Evolutionary conservation across 1,284 basidiomycete genomes (phyloP), one percentile per base, ranked within the genome.

Genomic region (Tremellales sp.): DNA sequence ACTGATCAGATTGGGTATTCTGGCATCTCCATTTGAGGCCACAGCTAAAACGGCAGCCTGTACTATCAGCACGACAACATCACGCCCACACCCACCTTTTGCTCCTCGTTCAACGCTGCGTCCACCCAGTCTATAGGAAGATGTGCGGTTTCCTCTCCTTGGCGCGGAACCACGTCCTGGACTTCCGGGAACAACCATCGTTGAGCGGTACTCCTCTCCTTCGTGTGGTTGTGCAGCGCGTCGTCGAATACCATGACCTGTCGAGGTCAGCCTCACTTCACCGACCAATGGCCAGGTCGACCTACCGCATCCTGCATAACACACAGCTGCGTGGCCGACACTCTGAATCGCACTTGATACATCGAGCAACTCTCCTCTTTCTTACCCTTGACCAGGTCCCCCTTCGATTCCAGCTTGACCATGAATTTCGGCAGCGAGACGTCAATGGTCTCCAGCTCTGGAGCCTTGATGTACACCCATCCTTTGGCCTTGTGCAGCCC

Each of bases 221-320:
- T 13, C 19, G 29, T 31, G 26, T 14, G 33, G 26, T 40, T 24
- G 12, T 43, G n/a, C 24, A 53, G 18, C 18, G 33, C 39, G 3
- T 25, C 4, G 24, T 21, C 16, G 8, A 48, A 29, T 9, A 31
- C 28, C 12, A 39, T 37, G 10, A 49, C 50, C 50, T 52, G 35
- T 14, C 14, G n/a, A 14, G 14, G 32, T 18, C 18, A 38, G 36
- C 34, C 38, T 21, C 14, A 10, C 18, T 8, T 39, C 25, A 10
- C 7, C 21, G 14, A 14, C 7, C 12, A 42, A 8, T 29, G 33
- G 6, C 9, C n/a, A 34, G 28, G 35, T 28, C 0, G 16, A 54
- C 65, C 41, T 35, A 68, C 69, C 37, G 54, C 67, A 61, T 62
- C 59, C 29, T 62, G 60, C 58, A 61, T 58, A 14, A 47, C 40